Evolutionary conservation across 805 yeast species (phyloP).

Genomic region (Nakazawaea ernobii): DNA sequence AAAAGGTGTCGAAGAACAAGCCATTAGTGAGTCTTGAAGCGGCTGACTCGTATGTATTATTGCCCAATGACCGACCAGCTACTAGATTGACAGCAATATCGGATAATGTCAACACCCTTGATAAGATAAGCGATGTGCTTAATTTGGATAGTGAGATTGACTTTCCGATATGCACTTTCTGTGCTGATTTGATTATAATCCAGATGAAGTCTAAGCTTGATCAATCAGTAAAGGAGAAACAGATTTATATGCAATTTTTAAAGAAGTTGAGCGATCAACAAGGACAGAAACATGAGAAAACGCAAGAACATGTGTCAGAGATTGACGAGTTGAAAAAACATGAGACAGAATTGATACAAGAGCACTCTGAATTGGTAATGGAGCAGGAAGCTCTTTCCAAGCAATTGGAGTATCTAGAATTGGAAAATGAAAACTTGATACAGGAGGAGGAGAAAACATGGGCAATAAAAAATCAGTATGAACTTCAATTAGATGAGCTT

Average conservation of each 20-base stretch:
- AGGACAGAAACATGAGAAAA: conserved; percentile 36
- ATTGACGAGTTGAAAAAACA: conserved; percentile 38
- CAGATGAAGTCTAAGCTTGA: conserved; percentile 67
- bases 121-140: conserved; percentile 63
- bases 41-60: conserved; percentile 23
- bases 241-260: conserved; percentile 66
- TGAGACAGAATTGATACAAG: conserved; percentile 27
- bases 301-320: conserved; percentile 40
- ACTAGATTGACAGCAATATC: conserved; percentile 34
- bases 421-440: conserved; percentile 29
- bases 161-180: conserved; percentile 84
- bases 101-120: conserved; percentile 45
- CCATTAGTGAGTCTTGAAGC: conserved; percentile 9
- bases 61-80: conserved; percentile 23
- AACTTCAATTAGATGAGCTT: conserved; percentile 45
- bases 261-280: conserved; percentile 59
- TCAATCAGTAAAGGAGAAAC: conserved; percentile 70
- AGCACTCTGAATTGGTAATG: conserved; percentile 36
- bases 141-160: conserved; percentile 78
- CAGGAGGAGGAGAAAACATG: conserved; percentile 42
- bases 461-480: conserved; percentile 47
- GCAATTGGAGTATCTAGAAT: conserved; percentile 40
- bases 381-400: conserved; percentile 38
- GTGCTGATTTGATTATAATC: conserved; percentile 61
- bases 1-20: conserved; percentile 6